A percentile compares a stretch with the other conserved stretches of the same genome.
These are phyloP conservation scores for Mortierella alpina DNA, from an alignment of 192 early-diverging fungal genomes.

Conservation along the genomic window DNA sequence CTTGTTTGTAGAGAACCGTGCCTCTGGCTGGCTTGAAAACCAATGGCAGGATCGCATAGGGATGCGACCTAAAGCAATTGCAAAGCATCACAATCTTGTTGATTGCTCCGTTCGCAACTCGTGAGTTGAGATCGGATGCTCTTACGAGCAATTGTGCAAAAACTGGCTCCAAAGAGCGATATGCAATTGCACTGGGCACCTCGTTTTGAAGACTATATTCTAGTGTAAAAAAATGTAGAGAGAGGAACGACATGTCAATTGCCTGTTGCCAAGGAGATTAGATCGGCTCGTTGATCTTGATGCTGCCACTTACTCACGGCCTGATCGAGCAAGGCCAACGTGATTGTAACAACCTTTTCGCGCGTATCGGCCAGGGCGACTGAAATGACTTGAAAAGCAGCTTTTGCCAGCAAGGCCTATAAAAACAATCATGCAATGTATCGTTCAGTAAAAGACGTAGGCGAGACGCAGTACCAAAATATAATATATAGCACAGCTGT, in stretches of 20 bases:
- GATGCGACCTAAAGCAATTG: slow-evolving; percentile 59
- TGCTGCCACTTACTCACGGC: slow-evolving; percentile 33
- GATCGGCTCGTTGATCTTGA: background rate
- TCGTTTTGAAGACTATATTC: slow-evolving; percentile 62
- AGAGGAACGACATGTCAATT: background rate
- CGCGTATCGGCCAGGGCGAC: slow-evolving; percentile 62
- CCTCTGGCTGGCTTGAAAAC: slow-evolving; percentile 60
- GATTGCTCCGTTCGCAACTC: slow-evolving; percentile 59
- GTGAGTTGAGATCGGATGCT: slow-evolving; percentile 66
- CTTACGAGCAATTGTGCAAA: slow-evolving; percentile 63
- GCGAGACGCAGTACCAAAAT: background rate
- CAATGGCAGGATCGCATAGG: slow-evolving; percentile 64
- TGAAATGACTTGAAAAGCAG: slow-evolving; percentile 61
- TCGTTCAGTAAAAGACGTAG: background rate
- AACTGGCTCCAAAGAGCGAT: slow-evolving; percentile 59
- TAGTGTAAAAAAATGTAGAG: slow-evolving; percentile 20
- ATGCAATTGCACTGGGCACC: slow-evolving; percentile 56
- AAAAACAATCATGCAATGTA: background rate
- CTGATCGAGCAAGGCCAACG: slow-evolving; percentile 63
- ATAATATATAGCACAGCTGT: background rate
- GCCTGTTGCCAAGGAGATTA: background rate
- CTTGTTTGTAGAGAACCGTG: slow-evolving; percentile 58
- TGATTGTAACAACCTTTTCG: slow-evolving; percentile 61
- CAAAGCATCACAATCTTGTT: slow-evolving; percentile 63
- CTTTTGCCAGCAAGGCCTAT: slow-evolving; percentile 57